Evolutionary conservation across 1,139 yeast species (phyloP).

Genomic region (Meyerozyma guilliermondii): DNA sequence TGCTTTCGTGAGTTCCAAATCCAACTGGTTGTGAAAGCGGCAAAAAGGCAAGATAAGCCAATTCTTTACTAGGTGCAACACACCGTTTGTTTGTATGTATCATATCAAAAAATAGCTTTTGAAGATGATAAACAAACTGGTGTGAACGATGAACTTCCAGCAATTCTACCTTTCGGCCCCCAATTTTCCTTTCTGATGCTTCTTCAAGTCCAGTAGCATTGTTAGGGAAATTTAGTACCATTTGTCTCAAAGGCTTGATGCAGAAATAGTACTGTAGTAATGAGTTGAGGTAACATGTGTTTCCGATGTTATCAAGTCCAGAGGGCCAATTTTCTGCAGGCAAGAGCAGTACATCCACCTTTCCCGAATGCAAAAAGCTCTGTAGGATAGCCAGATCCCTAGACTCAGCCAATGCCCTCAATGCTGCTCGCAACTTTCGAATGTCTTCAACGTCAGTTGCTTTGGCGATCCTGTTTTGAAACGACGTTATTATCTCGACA

Average conservation of each 20-base stretch:
- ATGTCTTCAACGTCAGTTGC: slow-evolving; percentile 28
- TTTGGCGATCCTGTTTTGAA: slow-evolving; percentile 34
- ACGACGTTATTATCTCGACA: slow-evolving; percentile 50
- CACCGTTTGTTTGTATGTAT: slow-evolving; percentile 57
- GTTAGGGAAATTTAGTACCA: slow-evolving; percentile 51
- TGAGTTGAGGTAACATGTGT: slow-evolving; percentile 91
- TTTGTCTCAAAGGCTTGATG: slow-evolving; percentile 72
- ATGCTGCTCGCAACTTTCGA: slow-evolving; percentile 44
- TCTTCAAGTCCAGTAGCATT: slow-evolving; percentile 14
- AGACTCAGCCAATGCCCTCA: slow-evolving; percentile 42
- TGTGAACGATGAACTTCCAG: slow-evolving; percentile 75
- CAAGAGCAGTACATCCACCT: slow-evolving; percentile 53
- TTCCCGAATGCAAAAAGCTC: slow-evolving; percentile 53
- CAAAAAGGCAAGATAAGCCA: slow-evolving; percentile 84
- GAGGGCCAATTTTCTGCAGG: slow-evolving; percentile 77
- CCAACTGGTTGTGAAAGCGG: slow-evolving; percentile 67
- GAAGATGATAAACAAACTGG: slow-evolving; percentile 71
- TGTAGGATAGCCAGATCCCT: slow-evolving; percentile 49
- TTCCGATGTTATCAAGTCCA: slow-evolving; percentile 90
- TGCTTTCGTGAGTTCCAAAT: slow-evolving; percentile 27
- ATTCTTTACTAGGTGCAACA: slow-evolving; percentile 76
- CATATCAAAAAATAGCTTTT: slow-evolving; percentile 65
- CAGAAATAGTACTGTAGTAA: slow-evolving; percentile 85
- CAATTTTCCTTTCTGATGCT: slow-evolving; percentile 54
- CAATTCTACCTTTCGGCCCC: slow-evolving; percentile 74